Evolutionary conservation across 495 filamentous ascomycete species (phyloP).

Genomic region (Penicillium silybi): DNA sequence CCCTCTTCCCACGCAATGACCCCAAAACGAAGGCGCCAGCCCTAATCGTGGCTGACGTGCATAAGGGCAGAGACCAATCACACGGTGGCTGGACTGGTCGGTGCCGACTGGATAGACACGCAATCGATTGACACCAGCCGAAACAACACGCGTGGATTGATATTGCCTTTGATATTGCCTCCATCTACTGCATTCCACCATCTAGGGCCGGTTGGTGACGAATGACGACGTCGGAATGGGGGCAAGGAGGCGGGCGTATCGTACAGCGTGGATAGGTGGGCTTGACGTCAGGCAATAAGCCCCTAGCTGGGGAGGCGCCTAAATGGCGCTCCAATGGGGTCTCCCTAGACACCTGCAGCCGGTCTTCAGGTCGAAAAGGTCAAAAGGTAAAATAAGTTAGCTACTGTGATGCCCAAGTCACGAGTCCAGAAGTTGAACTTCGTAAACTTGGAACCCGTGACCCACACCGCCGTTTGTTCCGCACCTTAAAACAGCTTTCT

Average conservation of each 20-base stretch:
- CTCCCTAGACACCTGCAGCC: not conserved
- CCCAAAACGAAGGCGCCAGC: not conserved
- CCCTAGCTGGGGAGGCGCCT: not conserved
- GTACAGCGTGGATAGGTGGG: not conserved
- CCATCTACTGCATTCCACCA: not conserved
- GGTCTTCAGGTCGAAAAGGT: not conserved
- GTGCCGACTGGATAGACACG: constrained; percentile 8
- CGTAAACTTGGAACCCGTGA: constrained; percentile 11
- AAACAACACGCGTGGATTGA: not conserved
- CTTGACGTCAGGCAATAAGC: constrained; percentile 18
- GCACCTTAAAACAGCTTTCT: not conserved
- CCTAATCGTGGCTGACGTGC: constrained; percentile 10
- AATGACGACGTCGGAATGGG: constrained; percentile 3
- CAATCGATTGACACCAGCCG: constrained; percentile 1
- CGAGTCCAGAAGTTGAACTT: not conserved
- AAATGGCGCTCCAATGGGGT: not conserved
- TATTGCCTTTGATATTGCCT: constrained; percentile 6
- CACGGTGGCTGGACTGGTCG: constrained; percentile 6
- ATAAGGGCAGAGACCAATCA: constrained; percentile 3
- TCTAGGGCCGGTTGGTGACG: not conserved
- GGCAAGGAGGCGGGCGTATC: not conserved
- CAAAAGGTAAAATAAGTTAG: not conserved
- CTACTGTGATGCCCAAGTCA: not conserved
- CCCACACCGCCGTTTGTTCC: constrained; percentile 30
- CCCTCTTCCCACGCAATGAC: not conserved